Percentiles rank a stretch among this genome's conserved stretches.
These are phyloP conservation scores for Hypoxylon intermedium DNA, from an alignment of 495 filamentous ascomycete genomes.

Conservation along the genomic window DNA sequence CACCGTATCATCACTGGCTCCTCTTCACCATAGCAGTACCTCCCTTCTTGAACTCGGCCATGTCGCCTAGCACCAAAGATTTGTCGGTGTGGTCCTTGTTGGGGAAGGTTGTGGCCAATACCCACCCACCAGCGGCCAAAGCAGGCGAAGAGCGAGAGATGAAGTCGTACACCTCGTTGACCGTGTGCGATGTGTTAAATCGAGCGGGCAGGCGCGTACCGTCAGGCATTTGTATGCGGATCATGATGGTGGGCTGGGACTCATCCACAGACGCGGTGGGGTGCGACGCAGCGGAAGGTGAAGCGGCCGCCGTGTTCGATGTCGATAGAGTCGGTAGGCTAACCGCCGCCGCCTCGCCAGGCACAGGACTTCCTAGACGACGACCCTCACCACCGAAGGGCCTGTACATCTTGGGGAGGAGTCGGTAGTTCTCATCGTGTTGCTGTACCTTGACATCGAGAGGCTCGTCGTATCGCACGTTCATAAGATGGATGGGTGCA, in stretches of 20 bases:
- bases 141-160: slow-evolving; percentile 70
- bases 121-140: slow-evolving; percentile 69
- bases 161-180: slow-evolving; percentile 90
- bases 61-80: slow-evolving; percentile 70
- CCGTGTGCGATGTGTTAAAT: slow-evolving; percentile 90
- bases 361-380: slow-evolving; percentile 90
- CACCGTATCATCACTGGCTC: slow-evolving; percentile 12
- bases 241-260: slow-evolving; percentile 75
- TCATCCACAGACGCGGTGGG: slow-evolving; percentile 69
- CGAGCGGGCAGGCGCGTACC: slow-evolving; percentile 83
- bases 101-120: slow-evolving; percentile 93
- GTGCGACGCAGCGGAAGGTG: slow-evolving; percentile 45
- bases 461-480: slow-evolving; percentile 81
- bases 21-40: slow-evolving; percentile 86
- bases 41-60: slow-evolving; percentile 79
- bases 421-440: slow-evolving; percentile 82
- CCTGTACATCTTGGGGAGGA: slow-evolving; percentile 83
- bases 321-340: slow-evolving; percentile 42
- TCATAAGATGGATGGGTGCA: slow-evolving; percentile 87
- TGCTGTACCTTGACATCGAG: slow-evolving; percentile 90
- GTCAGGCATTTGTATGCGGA: slow-evolving; percentile 90
- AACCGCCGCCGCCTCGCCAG: slow-evolving; percentile 59
- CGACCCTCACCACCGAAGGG: slow-evolving; percentile 85
- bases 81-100: slow-evolving; percentile 89
- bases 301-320: slow-evolving; percentile 53